Evolutionary conservation across 2,329 filamentous ascomycete genomes (phyloP).

Genomic region (Ilyonectria destructans): DNA sequence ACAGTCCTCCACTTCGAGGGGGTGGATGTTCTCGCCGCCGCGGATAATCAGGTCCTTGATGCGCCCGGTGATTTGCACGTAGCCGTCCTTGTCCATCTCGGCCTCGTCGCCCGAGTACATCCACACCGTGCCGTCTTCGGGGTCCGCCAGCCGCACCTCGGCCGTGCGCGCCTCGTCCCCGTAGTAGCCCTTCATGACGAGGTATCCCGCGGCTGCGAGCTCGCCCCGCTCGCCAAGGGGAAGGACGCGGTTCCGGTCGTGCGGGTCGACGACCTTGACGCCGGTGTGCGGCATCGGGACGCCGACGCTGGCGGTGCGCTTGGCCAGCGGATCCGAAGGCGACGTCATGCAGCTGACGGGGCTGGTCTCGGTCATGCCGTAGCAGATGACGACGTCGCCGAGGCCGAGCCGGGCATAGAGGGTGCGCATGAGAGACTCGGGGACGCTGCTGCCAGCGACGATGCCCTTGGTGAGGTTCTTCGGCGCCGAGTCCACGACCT

Average conservation of each 20-base stretch:
- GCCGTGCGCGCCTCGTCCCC: constrained; percentile 79
- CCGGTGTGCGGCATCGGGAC: constrained; percentile 86
- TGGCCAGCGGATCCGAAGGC: constrained; percentile 81
- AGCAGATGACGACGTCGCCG: constrained; percentile 90
- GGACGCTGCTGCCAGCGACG: constrained; percentile 89
- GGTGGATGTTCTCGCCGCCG: constrained; percentile 96
- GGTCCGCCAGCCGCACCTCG: constrained; percentile 72
- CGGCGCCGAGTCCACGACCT: constrained; percentile 43
- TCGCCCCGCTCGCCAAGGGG: constrained; percentile 81
- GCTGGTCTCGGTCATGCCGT: constrained; percentile 94
- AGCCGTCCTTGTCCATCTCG: constrained; percentile 85
- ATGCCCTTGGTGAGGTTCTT: constrained; percentile 85
- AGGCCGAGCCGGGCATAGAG: constrained; percentile 84
- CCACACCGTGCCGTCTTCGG: constrained; percentile 76
- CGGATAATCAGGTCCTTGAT: constrained; percentile 98
- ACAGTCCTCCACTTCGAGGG: constrained; percentile 92
- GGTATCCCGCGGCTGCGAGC: constrained; percentile 86
- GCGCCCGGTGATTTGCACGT: constrained; percentile 88
- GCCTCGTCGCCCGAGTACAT: constrained; percentile 97
- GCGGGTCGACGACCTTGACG: constrained; percentile 82
- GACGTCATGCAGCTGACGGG: constrained; percentile 87
- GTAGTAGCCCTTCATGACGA: constrained; percentile 94
- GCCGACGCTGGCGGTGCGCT: constrained; percentile 84
- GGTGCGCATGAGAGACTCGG: constrained; percentile 83
- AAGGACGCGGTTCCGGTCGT: constrained; percentile 72